Evolutionary conservation across 305 asterid genomes (phyloP).

Genomic region (Fraxinus velutina): DNA sequence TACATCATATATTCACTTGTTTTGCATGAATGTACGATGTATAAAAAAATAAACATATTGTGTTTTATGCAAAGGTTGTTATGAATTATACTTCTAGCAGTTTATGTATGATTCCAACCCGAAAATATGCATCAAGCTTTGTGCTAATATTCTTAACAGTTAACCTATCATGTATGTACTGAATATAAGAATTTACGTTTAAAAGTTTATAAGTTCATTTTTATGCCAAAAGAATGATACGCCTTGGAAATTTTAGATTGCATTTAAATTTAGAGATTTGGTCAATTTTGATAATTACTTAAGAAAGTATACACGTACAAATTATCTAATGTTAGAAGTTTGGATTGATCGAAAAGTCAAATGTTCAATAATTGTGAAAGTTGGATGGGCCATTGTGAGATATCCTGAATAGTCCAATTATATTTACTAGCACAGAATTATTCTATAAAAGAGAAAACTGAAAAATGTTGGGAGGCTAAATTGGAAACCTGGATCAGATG

Average conservation of each 20-base stretch:
- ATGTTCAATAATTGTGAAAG: neutral
- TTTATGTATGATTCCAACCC: neutral
- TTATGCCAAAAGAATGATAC: neutral
- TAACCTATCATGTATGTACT: neutral
- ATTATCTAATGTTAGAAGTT: neutral
- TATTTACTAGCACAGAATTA: neutral
- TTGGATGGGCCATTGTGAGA: neutral
- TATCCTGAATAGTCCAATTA: neutral
- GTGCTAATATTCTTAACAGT: neutral
- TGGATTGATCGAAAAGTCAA: neutral
- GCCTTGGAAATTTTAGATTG: neutral
- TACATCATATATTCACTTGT: neutral
- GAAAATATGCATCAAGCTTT: neutral
- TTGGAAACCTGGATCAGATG: constrained; percentile 64
- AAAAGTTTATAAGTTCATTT: neutral
- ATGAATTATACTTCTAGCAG: neutral
- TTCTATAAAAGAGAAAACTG: neutral
- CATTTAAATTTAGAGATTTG: neutral
- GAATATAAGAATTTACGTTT: neutral
- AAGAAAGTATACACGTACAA: neutral
- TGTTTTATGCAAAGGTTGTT: neutral
- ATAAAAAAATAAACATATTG: neutral
- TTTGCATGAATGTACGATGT: neutral
- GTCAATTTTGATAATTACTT: neutral
- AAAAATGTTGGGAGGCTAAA: neutral